Conservation (phyloP, 352 stramenopile genomes). For the Plasmopara halstedii region DNA sequence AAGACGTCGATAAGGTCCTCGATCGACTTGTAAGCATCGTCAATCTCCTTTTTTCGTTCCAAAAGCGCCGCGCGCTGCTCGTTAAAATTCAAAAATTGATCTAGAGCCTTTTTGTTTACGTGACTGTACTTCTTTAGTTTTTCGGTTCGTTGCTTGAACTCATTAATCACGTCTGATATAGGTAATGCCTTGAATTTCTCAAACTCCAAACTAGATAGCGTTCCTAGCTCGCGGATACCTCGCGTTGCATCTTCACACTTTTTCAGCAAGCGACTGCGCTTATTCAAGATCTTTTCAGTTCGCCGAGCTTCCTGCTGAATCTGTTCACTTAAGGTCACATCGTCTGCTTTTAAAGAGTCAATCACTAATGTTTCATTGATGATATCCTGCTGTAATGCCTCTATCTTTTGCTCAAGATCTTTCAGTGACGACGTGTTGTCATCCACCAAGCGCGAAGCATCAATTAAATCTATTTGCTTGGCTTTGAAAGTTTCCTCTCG, state of each 20-base stretch:
- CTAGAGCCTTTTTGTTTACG: slow-evolving; percentile 99
- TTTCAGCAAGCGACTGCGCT: slow-evolving; percentile 65
- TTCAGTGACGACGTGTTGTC: slow-evolving; percentile 58
- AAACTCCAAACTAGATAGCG: slow-evolving; percentile 90
- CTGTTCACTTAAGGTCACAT: slow-evolving; percentile 66
- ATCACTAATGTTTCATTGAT: slow-evolving; percentile 32
- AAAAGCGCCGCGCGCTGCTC: slow-evolving; percentile 89
- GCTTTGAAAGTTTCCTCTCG: slow-evolving; percentile 72
- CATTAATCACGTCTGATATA: slow-evolving; percentile 90
- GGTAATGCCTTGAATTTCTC: slow-evolving; percentile 86
- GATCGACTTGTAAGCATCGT: slow-evolving; percentile 88
- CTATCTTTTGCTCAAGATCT: slow-evolving; percentile 52
- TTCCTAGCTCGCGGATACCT: slow-evolving; percentile 97
- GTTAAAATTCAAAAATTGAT: slow-evolving; percentile 99
- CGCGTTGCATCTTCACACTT: slow-evolving; percentile 92
- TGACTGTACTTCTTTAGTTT: slow-evolving; percentile 97
- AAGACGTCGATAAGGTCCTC: slow-evolving; percentile 86
- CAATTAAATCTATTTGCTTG: slow-evolving; percentile 86
- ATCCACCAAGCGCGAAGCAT: slow-evolving; percentile 64
- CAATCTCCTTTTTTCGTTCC: slow-evolving; percentile 93
- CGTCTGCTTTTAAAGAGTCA: slow-evolving; percentile 50
- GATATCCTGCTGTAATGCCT: slow-evolving; percentile 43
- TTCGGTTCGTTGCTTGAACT: slow-evolving; percentile 92
- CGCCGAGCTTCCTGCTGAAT: slow-evolving; percentile 73
- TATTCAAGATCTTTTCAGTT: slow-evolving; percentile 82